These are phyloP conservation scores for Populus tremula DNA, from an alignment of 345 rosid species.

Conservation along the genomic window DNA sequence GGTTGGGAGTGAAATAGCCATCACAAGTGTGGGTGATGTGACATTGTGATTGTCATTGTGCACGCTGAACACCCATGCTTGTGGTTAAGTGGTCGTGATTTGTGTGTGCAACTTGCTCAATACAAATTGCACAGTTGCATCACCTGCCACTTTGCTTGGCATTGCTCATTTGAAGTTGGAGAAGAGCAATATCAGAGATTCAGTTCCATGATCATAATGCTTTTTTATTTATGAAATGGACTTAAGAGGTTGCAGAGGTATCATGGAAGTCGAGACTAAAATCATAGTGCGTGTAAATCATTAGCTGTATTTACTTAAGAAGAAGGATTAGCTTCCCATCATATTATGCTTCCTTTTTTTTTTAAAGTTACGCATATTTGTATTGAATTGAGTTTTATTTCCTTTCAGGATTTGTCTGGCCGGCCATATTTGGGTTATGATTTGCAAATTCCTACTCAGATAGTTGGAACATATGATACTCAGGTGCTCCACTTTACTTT, in stretches of 20 bases:
- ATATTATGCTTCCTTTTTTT: not conserved
- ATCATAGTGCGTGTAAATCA: not conserved
- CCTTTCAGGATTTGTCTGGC: constrained; percentile 78
- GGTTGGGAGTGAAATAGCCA: not conserved
- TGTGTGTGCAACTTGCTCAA: not conserved
- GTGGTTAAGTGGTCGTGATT: not conserved
- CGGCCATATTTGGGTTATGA: constrained; percentile 72
- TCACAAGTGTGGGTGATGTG: not conserved
- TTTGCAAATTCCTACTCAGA: constrained; percentile 70
- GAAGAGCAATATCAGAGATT: not conserved
- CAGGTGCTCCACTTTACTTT: constrained; percentile 47
- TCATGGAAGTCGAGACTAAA: not conserved
- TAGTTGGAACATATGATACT: constrained; percentile 86
- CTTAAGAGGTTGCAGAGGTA: not conserved
- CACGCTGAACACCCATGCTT: not conserved
- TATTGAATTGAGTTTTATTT: constrained; percentile 10
- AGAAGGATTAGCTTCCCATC: not conserved
- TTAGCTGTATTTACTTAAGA: not conserved
- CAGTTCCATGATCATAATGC: not conserved
- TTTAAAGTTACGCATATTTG: not conserved
- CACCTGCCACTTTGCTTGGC: not conserved
- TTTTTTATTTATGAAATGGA: not conserved
- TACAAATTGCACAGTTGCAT: not conserved
- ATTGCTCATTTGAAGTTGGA: not conserved
- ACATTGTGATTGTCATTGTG: not conserved